Conservation (phyloP, 495 filamentous ascomycete genomes). For the Aspergillus steynii region DNA sequence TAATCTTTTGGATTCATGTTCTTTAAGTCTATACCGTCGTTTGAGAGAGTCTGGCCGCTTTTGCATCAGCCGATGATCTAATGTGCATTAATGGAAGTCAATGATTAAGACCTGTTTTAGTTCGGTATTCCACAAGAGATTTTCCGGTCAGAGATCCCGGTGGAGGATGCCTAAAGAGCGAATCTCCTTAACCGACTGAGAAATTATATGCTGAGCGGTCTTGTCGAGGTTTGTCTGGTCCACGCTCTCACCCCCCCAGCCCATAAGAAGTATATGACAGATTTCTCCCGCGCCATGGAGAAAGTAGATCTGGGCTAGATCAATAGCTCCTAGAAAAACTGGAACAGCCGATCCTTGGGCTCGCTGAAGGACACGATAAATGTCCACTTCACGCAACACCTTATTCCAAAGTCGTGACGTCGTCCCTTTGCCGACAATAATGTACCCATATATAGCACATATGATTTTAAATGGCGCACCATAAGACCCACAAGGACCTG, state of each 20-base stretch:
- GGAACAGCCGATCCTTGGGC: slow-evolving; percentile 43
- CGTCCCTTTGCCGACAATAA: slow-evolving; percentile 50
- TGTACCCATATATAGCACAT: slow-evolving; percentile 42
- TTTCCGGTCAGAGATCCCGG: slow-evolving; percentile 25
- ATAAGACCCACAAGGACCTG: slow-evolving; percentile 23
- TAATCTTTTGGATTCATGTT: slow-evolving; percentile 5
- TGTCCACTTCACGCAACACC: slow-evolving; percentile 41
- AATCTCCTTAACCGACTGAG: slow-evolving; percentile 22
- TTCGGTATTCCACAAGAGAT: slow-evolving; percentile 34
- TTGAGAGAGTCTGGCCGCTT: slow-evolving; percentile 9
- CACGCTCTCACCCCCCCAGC: slow-evolving; percentile 40
- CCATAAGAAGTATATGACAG: slow-evolving; percentile 49
- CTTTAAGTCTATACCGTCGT: slow-evolving; percentile 4
- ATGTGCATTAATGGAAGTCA: slow-evolving; percentile 32
- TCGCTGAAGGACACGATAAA: slow-evolving; percentile 40
- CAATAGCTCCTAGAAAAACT: slow-evolving; percentile 46
- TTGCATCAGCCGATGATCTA: slow-evolving; percentile 12
- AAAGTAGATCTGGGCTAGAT: slow-evolving; percentile 39
- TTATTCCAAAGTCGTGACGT: slow-evolving; percentile 28
- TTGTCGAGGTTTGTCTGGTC: slow-evolving; percentile 2
- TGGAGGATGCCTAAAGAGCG: slow-evolving; percentile 22
- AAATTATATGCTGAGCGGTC: slow-evolving; percentile 11
- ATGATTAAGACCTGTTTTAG: slow-evolving; percentile 30
- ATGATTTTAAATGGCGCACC: slow-evolving; percentile 43
- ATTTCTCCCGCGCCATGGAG: slow-evolving; percentile 41